Conservation (phyloP, 768 basidiomycete species). For the Sarcomyxa edulis region DNA sequence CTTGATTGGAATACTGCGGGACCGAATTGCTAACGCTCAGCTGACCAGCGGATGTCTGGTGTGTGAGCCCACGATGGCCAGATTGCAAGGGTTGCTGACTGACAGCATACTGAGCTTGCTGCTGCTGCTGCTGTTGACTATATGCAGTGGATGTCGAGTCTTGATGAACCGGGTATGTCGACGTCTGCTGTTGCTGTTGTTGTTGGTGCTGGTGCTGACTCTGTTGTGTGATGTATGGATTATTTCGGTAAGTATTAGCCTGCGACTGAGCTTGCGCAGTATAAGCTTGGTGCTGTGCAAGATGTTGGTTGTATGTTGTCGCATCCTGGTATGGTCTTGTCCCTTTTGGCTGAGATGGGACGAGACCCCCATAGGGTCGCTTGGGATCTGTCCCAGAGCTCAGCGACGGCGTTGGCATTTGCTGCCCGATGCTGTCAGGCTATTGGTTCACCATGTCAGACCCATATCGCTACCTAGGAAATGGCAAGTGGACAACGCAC, state of each 20-base stretch:
- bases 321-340: conserved; percentile 88
- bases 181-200: conserved; percentile 21
- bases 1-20: conserved; percentile 28
- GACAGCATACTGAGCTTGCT: conserved; percentile 31
- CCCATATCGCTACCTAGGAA: no score
- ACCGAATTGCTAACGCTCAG: conserved; percentile 25
- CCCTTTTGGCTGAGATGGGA: conserved; percentile 84
- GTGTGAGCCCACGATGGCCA: conserved; percentile 37
- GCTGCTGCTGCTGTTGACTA: conserved; percentile 25
- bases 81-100: conserved; percentile 25
- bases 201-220: conserved; percentile 29
- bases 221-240: conserved; percentile 72
- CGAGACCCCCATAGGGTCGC: conserved; percentile 89
- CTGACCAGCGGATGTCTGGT: conserved; percentile 48
- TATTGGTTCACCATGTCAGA: no score
- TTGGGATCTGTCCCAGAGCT: conserved; percentile 61
- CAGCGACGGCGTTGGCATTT: conserved; percentile 21
- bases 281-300: conserved; percentile 90
- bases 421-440: conserved; percentile 45
- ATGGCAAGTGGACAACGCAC: conserved; percentile 37
- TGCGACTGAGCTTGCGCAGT: conserved; percentile 83
- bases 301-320: conserved; percentile 89
- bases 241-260: conserved; percentile 70
- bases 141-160: conserved; percentile 12
- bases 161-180: conserved; percentile 15